Percentiles rank a stretch among this genome's conserved stretches.
Evolutionary conservation across 495 filamentous ascomycete genomes (phyloP).

Genomic region (Penicillium malachiteum): DNA sequence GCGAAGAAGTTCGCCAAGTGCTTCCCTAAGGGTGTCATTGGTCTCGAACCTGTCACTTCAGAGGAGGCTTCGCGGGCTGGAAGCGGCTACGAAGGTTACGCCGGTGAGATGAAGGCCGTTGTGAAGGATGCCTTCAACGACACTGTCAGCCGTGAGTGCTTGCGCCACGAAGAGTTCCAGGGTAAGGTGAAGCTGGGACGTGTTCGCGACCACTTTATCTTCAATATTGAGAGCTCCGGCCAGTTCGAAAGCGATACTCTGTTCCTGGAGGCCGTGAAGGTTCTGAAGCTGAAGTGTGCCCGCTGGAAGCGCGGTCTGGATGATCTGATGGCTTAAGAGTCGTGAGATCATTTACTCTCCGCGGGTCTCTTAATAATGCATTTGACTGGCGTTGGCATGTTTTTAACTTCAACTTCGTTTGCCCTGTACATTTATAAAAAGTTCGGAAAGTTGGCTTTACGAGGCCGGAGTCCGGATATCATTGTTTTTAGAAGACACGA

Average conservation of each 20-base stretch:
- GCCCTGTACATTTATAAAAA: conserved; percentile 46
- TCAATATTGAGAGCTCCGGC: conserved; percentile 88
- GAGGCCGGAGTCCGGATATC: conserved; percentile 38
- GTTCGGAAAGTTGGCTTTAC: conserved; percentile 38
- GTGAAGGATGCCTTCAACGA: conserved; percentile 81
- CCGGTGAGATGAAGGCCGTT: conserved; percentile 77
- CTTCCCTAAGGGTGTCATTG: conserved; percentile 89
- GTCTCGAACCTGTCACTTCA: conserved; percentile 65
- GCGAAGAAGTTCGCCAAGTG: conserved; percentile 88
- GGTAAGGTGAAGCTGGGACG: conserved; percentile 92
- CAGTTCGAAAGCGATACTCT: conserved; percentile 88
- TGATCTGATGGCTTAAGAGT: conserved; percentile 50
- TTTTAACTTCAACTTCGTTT: conserved; percentile 28
- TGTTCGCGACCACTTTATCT: conserved; percentile 94
- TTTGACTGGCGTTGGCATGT: conserved; percentile 46
- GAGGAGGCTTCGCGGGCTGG: conserved; percentile 60
- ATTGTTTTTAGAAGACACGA: conserved; percentile 30
- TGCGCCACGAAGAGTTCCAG: conserved; percentile 91
- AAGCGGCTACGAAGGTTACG: conserved; percentile 69
- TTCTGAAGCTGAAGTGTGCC: conserved; percentile 76
- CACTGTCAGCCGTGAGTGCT: conserved; percentile 88
- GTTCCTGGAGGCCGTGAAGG: conserved; percentile 82
- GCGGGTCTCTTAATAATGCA: conserved; percentile 38
- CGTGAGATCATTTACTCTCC: conserved; percentile 3
- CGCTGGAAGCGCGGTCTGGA: conserved; percentile 61